Base-by-base conservation (phyloP, 768 basidiomycete genomes). In the Erythrobasidium yunnanense region DNA sequence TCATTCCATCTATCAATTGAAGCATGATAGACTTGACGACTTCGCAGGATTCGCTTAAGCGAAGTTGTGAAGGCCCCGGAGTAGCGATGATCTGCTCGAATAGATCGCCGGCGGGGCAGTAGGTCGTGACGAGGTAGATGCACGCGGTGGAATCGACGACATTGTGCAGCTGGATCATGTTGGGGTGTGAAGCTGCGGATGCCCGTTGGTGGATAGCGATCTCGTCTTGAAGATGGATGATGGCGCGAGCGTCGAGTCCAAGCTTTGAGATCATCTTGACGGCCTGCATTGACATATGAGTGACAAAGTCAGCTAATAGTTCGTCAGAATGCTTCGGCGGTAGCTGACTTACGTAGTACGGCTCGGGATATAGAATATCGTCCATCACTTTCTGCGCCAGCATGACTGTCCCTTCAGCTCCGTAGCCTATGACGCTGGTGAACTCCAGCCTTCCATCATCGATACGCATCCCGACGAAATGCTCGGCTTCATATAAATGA, bases 121-220 rank as follows among this genome's bases (percentile, higher is more conserved):
- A 57, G 55, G 55, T 34, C 5, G 55, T 35, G 55, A 57, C 33
- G 55, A 57, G 55, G 23, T 17, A 57, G 55, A 57, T 32, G 22
- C 29, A 7, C 15, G 25, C 38, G 35, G 35, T 22, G 15, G 33
- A 13, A 20, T 57, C 55, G 55, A 57, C 35, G 35, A 57, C 55
- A 57, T 57, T 57, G 33, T 57, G 55, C 5, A 57, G 55, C 8
- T 29, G 34, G 55, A 57, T 25, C 15, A 57, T 42, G 35, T 38
- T 38, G 18, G 55, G 15, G 29, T 57, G 55, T 18, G 29, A 29
- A 4, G 25, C 55, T 13, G 55, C 13, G 33, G 33, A 34, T 34
- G 55, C 55, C 25, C 33, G 35, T 6, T 57, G 42, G 15, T 57
- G 55, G 17, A 57, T 20, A 4, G 25, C 15, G 15, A 57, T 57